Evolutionary conservation across 2,329 filamentous ascomycete species (phyloP), one percentile per base, ranked within the genome.

Genomic region (Diaporthe caulivora): DNA sequence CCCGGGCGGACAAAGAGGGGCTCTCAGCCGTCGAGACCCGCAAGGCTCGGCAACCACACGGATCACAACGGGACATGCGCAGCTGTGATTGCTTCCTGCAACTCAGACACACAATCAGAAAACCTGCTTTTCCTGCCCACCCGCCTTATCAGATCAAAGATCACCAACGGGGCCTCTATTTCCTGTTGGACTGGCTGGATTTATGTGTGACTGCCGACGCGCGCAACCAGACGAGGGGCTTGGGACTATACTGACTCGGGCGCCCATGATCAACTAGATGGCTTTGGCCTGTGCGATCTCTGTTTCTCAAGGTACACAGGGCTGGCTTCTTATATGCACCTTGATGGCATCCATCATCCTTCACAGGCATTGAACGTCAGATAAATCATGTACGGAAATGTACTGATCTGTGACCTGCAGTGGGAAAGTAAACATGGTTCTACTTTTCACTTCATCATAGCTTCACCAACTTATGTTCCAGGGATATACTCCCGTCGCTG

Each of bases 1-100:
- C 62, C 47, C 62, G 62, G 47, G 47, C 44, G n/a, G 47, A 31
- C 31, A 67, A 53, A 67, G 62, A 67, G 62, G 62, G 62, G 62
- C 62, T 51, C n/a, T 67, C n/a, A 67, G 47, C 47, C 31, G 62
- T 53, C 2, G 21, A 65, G 60, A 65, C 44, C 60, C 60, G 60
- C 37, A n/a, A 51, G 37, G 44, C 60, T 51, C 44, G 60, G 60
- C 60, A 24, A 18, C 60, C 51, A 29, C 44, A 37, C 60, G 29
- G 60, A 7, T 44, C 60, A 18, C 21, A 17, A 8, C 29, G 34
- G 44, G 21, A 31, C 44, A 34, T 10, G 26, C 17, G 60, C 44
- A 37, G 60, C 60, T 21, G 31, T 44, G 21, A 31, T 44, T 2
- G 44, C 60, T 51, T 44, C 60, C 6, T 13, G 24, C 29, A 37